Evolutionary conservation across 257 asterid species (phyloP), one percentile per base, ranked within the genome.

Genomic region (Solanum chaucha): DNA sequence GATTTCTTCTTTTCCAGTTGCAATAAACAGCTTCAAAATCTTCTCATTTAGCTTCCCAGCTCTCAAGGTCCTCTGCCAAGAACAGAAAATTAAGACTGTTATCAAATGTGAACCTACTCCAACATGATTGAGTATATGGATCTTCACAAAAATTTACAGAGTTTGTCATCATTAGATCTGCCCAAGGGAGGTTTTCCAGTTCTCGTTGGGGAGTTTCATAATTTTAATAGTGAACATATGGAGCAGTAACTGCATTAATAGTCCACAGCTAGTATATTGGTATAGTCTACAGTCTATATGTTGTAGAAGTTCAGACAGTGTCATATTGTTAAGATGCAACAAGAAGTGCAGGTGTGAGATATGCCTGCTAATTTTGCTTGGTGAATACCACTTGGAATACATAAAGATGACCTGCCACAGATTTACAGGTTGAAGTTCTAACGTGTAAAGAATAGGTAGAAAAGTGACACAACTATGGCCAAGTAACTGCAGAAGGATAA

Each of bases 1-100:
- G 86, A 97, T 86, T 93, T 96, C 99, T 89, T 96, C 98, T 89
- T 93, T 95, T 81, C 97, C 99, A 78, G 98, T 92, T 83, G 98
- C 95, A 87, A 93, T 80, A 88, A 96, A 97, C 89, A 97, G 89
- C 91, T 93, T 96, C 94, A 97, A 86, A 87, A 96, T 92, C 94
- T 86, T 94, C 92, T 97, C 99, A 82, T 93, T 97, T 90, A 97
- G 93, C 90, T 97, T 97, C 85, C 99, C 99, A 88, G 99, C 98
- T 88, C 91, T 91, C 88, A 97, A 88, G 58, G 96, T 96, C 92
- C 95, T 93, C 99, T 97, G 94, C 83, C 75, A 87, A 77, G 87
- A 89, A 61, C 88, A 87, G 40, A 55, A 30, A 30, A 41, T 9
- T 65, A 48, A 22, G 74, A 22, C 11, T 85, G n/a, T 20, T 40